Evolutionary conservation across 805 yeast species (phyloP).

Genomic region (Saccharomycopsis synnaedendra): DNA sequence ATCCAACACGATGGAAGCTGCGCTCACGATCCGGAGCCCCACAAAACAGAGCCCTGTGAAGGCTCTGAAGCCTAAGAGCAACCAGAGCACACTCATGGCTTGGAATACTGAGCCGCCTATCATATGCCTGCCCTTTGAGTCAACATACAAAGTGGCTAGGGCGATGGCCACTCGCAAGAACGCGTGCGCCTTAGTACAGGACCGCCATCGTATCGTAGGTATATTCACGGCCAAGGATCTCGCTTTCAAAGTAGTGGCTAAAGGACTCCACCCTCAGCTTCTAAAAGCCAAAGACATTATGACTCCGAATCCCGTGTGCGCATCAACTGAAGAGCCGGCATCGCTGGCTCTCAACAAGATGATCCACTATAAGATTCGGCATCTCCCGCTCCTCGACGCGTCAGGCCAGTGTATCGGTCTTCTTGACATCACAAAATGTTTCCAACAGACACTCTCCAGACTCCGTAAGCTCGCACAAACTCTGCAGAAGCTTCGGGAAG

Average conservation of each 20-base stretch:
- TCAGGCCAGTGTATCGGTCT: slow-evolving; percentile 28
- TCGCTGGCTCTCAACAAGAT: slow-evolving; percentile 31
- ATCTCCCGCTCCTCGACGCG: slow-evolving; percentile 31
- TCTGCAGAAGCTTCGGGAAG: slow-evolving; percentile 24
- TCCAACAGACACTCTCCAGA: slow-evolving; percentile 34
- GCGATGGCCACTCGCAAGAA: slow-evolving; percentile 28
- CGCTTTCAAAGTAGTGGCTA: slow-evolving; percentile 31
- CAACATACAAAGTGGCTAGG: slow-evolving; percentile 25
- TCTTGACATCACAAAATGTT: slow-evolving; percentile 34
- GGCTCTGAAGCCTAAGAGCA: no score
- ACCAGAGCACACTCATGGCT: slow-evolving; percentile 7
- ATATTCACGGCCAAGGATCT: slow-evolving; percentile 35
- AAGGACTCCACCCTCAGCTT: slow-evolving; percentile 20
- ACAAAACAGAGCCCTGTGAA: no score
- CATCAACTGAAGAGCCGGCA: slow-evolving; percentile 27
- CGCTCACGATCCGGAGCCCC: no score
- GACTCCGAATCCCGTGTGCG: slow-evolving; percentile 28
- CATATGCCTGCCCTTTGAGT: slow-evolving; percentile 24
- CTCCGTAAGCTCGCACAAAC: slow-evolving; percentile 30
- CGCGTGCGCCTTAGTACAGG: slow-evolving; percentile 31
- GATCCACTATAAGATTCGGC: slow-evolving; percentile 32
- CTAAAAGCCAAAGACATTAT: slow-evolving; percentile 27
- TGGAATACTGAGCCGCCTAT: slow-evolving; percentile 26
- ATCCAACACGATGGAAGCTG: no score
- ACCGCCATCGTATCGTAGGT: slow-evolving; percentile 25